A percentile compares a stretch with the other conserved stretches of the same genome.
Evolutionary conservation across 148 eudicot genomes (phyloP).

Genomic region (Arbutus unedo): DNA sequence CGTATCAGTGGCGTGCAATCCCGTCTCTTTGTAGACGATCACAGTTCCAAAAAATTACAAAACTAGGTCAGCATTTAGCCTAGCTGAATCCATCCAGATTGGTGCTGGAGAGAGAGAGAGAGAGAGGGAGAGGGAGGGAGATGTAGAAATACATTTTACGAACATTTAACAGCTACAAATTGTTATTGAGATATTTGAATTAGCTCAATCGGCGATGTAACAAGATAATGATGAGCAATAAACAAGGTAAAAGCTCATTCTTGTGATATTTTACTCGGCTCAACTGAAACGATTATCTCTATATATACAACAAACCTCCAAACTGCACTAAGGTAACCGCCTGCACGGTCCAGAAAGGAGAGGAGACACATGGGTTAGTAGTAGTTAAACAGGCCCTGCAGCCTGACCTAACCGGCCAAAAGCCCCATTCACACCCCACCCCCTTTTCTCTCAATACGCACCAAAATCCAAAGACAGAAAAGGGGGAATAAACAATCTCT

Average conservation of each 20-base stretch:
- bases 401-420: not conserved
- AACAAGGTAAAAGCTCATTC: slow-evolving; percentile 18
- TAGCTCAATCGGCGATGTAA: slow-evolving; percentile 16
- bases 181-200: slow-evolving; percentile 13
- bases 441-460: not conserved
- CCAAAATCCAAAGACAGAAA: not conserved
- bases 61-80: not conserved
- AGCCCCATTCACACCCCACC: not conserved
- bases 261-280: slow-evolving; percentile 22
- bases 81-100: not conserved
- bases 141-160: slow-evolving; percentile 3
- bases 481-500: slow-evolving; percentile 7
- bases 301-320: slow-evolving; percentile 36
- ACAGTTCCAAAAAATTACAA: not conserved
- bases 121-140: not conserved
- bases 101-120: not conserved
- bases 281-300: slow-evolving; percentile 21
- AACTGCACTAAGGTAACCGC: slow-evolving; percentile 17
- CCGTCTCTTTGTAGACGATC: not conserved
- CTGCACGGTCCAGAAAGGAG: slow-evolving; percentile 18
- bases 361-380: slow-evolving; percentile 12
- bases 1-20: not conserved
- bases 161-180: slow-evolving; percentile 18
- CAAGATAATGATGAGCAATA: slow-evolving; percentile 14
- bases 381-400: slow-evolving; percentile 4